Evolutionary conservation across 2,329 filamentous ascomycete genomes (phyloP), one percentile per base, ranked within the genome.

Genomic region (Corinectria fuckeliana): DNA sequence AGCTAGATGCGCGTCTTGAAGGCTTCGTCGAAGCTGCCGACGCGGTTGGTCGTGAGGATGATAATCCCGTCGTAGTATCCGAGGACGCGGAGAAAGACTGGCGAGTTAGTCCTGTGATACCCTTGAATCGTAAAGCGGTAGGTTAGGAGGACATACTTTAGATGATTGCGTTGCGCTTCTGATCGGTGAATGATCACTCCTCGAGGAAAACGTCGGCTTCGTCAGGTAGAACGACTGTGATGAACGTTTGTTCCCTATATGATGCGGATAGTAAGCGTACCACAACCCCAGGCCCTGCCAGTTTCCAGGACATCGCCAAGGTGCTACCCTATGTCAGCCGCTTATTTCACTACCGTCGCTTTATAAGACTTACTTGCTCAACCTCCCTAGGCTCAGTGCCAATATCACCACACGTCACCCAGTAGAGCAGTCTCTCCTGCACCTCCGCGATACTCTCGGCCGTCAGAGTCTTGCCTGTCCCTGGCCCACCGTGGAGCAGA

Each of bases 1-100:
- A 44, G 38, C 45, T 80, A 75, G 23, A 81, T 73, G 0, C 77
- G 71, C 0, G 77, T 79, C 34, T 71, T 71, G 63, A 80, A 80
- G 2, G 79, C 79, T 47, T 80, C 77, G 58, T 82, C 80, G n/a
- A 82, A 74, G 5, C 69, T 68, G 1, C 77, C 77, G 1, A 81
- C 75, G 2, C 78, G 74, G 65, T 82, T 82, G 7, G 79, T 82
- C 0, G 80, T 82, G 6, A 82, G 69, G 63, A 78, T 78, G 0
- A 81, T 64, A 49, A 81, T 76, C 1, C 78, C 78, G 2, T 66
- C 60, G 53, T 78, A 80, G 63, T 79, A 80, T 54, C 80, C 78
- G 1, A 80, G 65, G 0, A 75, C 69, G 0, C 77, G 71, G 4
- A 80, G 71, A 49, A 80, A 80, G 3, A 80, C 77, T 75, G 23